These are phyloP conservation scores for Anthoceros angustus DNA, from an alignment of 225 moss, liverwort and hornwort species.

Conservation along the genomic window DNA sequence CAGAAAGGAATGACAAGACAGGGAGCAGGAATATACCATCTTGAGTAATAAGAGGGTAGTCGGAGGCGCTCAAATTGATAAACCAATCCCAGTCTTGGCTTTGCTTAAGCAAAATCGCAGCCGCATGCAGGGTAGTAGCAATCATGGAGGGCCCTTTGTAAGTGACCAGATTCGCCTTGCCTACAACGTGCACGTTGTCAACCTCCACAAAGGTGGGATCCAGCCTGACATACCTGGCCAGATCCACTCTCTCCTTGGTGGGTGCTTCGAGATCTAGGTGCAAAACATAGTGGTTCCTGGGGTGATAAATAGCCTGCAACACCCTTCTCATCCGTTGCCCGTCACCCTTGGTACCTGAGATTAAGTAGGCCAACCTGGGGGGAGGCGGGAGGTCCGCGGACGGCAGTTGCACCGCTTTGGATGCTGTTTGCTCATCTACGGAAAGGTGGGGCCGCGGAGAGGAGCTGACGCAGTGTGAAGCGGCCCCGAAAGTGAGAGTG, in stretches of 20 bases:
- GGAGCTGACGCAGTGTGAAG: conserved; percentile 15
- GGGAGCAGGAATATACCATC: conserved; percentile 38
- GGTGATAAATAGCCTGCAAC: conserved; percentile 77
- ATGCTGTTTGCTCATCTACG: neutral
- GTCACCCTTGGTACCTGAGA: conserved; percentile 78
- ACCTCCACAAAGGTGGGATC: conserved; percentile 39
- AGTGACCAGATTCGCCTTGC: conserved; percentile 75
- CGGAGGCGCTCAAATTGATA: conserved; percentile 88
- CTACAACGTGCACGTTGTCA: conserved; percentile 57
- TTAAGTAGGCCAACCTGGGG: conserved; percentile 74
- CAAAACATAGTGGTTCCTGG: conserved; percentile 72
- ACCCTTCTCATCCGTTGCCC: conserved; percentile 55
- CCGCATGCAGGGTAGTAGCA: conserved; percentile 72
- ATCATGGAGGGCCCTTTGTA: conserved; percentile 90
- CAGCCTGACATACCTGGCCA: conserved; percentile 36
- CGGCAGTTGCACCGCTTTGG: conserved; percentile 4
- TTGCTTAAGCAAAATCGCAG: conserved; percentile 69
- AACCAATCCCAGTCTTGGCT: conserved; percentile 91
- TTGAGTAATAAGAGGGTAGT: conserved; percentile 87
- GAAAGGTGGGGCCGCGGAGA: neutral
- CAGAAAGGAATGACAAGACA: neutral
- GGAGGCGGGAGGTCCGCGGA: conserved; percentile 41
- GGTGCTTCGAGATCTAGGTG: conserved; percentile 83
- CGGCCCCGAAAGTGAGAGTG: conserved; percentile 49
- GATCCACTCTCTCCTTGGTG: conserved; percentile 42